Evolutionary conservation across 176 grass and related monocot species (phyloP).

Genomic region (Oryza australiensis): DNA sequence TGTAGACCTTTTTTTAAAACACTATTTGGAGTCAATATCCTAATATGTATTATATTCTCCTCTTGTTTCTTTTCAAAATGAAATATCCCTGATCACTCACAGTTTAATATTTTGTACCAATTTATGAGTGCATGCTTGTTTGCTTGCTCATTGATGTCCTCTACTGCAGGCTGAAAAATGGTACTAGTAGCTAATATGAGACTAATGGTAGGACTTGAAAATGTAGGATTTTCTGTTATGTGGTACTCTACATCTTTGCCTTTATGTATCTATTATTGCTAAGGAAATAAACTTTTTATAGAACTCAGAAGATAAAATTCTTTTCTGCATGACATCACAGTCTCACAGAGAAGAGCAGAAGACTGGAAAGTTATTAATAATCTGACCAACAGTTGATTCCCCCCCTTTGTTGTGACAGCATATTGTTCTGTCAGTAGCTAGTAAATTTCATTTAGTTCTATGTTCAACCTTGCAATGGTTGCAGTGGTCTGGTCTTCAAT

Average conservation of each 20-base stretch:
- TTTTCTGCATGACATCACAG: background rate
- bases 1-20: too few relatives aligned
- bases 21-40: background rate
- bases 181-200: conserved; percentile 14
- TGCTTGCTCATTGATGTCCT: conserved; percentile 8
- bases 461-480: background rate
- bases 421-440: background rate
- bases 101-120: background rate
- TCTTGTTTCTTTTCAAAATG: background rate
- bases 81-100: background rate
- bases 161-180: background rate
- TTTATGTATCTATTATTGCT: background rate
- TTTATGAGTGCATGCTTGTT: conserved; percentile 6
- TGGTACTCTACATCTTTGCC: background rate
- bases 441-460: conserved; percentile 20
- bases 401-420: conserved; percentile 6
- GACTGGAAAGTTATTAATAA: background rate
- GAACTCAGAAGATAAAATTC: background rate
- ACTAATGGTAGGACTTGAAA: conserved; percentile 6
- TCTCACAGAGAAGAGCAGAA: background rate
- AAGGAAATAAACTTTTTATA: background rate
- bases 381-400: conserved; percentile 1
- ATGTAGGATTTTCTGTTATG: background rate
- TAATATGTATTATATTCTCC: background rate
- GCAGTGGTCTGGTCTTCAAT: background rate